phyloP scores from a whole-genome alignment of 1,139 yeast genomes.

The Lodderomyces metapsilosis region DNA sequence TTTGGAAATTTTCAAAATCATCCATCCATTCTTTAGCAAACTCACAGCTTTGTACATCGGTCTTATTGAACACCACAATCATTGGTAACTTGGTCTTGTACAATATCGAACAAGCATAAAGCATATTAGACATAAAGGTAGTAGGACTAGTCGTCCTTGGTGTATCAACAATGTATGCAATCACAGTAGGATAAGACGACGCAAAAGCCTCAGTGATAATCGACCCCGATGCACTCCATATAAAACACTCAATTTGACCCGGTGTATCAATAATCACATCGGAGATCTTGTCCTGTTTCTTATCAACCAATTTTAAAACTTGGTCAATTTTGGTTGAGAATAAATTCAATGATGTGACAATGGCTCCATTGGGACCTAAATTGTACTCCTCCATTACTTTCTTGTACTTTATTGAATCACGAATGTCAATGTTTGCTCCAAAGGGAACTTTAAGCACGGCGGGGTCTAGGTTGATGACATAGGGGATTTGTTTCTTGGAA shows the following conservation, averaged over 20 bases:
- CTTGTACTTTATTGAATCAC: conserved; percentile 94
- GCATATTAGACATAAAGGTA: conserved; percentile 97
- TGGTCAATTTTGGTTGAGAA: conserved; percentile 96
- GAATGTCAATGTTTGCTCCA: conserved; percentile 90
- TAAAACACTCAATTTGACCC: conserved; percentile 97
- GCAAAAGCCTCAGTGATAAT: conserved; percentile 97
- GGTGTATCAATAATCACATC: conserved; percentile 95
- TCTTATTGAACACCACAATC: conserved; percentile 95
- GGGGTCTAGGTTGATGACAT: conserved; percentile 92
- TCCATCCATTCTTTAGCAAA: conserved; percentile 98
- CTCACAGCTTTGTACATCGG: conserved; percentile 79
- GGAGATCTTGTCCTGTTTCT: conserved; percentile 60
- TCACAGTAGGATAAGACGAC: conserved; percentile 89
- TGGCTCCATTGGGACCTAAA: conserved; percentile 97
- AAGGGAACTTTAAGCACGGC: conserved; percentile 92
- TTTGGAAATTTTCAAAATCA: conserved; percentile 90
- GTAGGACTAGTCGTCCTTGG: conserved; percentile 94
- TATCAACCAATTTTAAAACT: conserved; percentile 82
- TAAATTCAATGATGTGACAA: conserved; percentile 88
- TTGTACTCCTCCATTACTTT: conserved; percentile 93
- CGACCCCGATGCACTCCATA: conserved; percentile 96
- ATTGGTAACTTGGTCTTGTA: conserved; percentile 96
- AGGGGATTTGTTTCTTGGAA: conserved; percentile 63
- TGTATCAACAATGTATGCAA: conserved; percentile 95
- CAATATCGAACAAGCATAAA: conserved; percentile 93